Percentiles rank a stretch among this genome's conserved stretches.
Conservation (phyloP, 192 early-diverging fungal genomes). For the Gaertneriomyces sp. region DNA sequence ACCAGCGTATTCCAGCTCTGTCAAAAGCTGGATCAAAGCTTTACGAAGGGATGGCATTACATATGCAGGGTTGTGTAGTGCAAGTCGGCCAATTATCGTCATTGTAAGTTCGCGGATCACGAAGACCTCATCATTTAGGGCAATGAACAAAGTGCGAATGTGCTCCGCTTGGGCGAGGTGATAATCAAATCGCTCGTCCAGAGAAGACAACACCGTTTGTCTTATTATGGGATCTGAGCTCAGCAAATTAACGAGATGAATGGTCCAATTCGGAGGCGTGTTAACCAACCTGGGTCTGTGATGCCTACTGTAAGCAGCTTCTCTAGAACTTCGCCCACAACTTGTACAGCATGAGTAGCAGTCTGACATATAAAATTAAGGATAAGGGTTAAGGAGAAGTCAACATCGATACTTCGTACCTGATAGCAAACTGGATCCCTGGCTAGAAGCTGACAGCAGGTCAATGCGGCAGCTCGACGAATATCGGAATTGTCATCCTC, state of each 20-base stretch:
- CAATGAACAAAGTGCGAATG: constrained; percentile 80
- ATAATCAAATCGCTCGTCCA: constrained; percentile 81
- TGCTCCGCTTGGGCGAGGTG: constrained; percentile 89
- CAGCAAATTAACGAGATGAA: neutral
- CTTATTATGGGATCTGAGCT: constrained; percentile 64
- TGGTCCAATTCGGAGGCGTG: neutral
- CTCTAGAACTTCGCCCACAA: constrained; percentile 84
- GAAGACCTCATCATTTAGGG: constrained; percentile 89
- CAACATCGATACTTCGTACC: constrained; percentile 35
- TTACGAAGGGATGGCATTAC: constrained; percentile 87
- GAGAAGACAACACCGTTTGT: constrained; percentile 70
- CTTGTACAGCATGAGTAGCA: constrained; percentile 68
- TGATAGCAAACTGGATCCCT: constrained; percentile 80
- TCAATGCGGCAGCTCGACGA: constrained; percentile 79
- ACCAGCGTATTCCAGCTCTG: constrained; percentile 85
- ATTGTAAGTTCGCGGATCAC: constrained; percentile 79
- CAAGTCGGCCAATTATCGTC: constrained; percentile 79
- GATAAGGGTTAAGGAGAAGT: neutral
- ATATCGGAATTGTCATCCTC: constrained; percentile 74
- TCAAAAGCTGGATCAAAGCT: constrained; percentile 79
- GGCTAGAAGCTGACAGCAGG: constrained; percentile 77
- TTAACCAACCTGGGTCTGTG: constrained; percentile 59
- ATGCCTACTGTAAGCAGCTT: constrained; percentile 84
- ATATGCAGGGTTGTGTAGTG: constrained; percentile 85
- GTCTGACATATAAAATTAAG: constrained; percentile 20